phyloP scores from a whole-genome alignment of 495 filamentous ascomycete genomes.

The Penicillium coffeae region DNA sequence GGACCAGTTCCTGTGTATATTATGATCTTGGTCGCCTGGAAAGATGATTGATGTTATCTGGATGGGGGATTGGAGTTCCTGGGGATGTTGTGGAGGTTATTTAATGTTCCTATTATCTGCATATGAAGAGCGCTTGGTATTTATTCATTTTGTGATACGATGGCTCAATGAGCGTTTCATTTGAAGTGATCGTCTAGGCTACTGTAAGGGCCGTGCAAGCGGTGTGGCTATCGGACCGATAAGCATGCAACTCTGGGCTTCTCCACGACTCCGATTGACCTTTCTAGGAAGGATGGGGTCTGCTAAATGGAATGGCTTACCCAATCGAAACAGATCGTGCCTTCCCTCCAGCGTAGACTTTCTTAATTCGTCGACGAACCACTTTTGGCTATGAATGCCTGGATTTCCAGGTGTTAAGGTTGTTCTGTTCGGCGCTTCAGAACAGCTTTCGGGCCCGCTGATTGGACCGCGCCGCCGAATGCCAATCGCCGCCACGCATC shows the following conservation, averaged over 20 bases:
- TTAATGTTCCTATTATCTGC: neutral
- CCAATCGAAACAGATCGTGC: neutral
- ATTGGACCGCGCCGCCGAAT: slow-evolving; percentile 24
- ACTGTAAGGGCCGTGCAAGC: neutral
- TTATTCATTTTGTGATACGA: no score
- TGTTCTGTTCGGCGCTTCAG: slow-evolving; percentile 25
- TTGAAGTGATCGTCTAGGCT: no score
- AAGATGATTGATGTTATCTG: slow-evolving; percentile 8
- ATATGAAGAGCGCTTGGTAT: neutral
- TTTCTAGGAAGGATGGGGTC: neutral
- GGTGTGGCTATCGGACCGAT: neutral
- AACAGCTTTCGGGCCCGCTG: neutral
- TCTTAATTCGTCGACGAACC: slow-evolving; percentile 21
- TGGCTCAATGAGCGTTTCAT: no score
- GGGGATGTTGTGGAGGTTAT: neutral
- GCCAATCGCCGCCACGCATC: slow-evolving; percentile 18
- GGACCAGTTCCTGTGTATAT: slow-evolving; percentile 69
- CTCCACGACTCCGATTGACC: neutral
- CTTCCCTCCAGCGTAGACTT: slow-evolving; percentile 16
- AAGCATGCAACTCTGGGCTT: neutral
- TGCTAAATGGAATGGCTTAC: neutral
- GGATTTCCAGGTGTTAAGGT: no score
- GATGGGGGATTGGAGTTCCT: neutral
- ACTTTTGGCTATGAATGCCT: no score
- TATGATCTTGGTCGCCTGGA: slow-evolving; percentile 59